These are phyloP conservation scores for Suillus variegatus DNA, from an alignment of 768 basidiomycete species.

Conservation along the genomic window DNA sequence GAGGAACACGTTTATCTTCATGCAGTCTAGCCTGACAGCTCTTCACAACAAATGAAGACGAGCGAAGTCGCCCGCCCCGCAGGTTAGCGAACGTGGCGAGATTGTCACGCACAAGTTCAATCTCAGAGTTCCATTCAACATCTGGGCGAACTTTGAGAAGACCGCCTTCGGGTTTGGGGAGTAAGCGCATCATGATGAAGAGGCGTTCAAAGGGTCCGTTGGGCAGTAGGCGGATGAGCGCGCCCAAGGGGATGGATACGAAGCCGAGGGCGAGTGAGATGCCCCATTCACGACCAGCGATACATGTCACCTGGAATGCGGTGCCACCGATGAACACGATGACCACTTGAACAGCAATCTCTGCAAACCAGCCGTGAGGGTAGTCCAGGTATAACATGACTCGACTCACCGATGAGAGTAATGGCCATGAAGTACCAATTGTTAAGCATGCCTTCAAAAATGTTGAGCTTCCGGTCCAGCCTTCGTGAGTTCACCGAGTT, in stretches of 20 bases:
- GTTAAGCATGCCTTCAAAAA: conserved; percentile 77
- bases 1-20: conserved; percentile 42
- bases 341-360: conserved; percentile 82
- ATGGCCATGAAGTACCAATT: conserved; percentile 80
- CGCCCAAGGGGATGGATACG: conserved; percentile 87
- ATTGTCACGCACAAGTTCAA: conserved; percentile 83
- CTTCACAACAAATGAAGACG: conserved; percentile 83
- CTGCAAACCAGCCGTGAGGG: conserved; percentile 39
- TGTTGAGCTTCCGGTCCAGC: conserved; percentile 82
- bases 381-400: conserved; percentile 3
- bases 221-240: conserved; percentile 76
- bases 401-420: conserved; percentile 74
- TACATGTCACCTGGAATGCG: conserved; percentile 84
- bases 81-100: conserved; percentile 78
- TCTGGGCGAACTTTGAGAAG: conserved; percentile 68
- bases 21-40: conserved; percentile 64
- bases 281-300: conserved; percentile 88
- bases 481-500: conserved; percentile 92
- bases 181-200: conserved; percentile 55
- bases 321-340: conserved; percentile 92
- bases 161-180: conserved; percentile 56
- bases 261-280: conserved; percentile 87
- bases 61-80: conserved; percentile 86
- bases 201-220: conserved; percentile 74
- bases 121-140: conserved; percentile 73